A percentile compares a stretch with the other conserved stretches of the same genome.
phyloP scores from a whole-genome alignment of 1,284 basidiomycete genomes.

The Cutaneotrichosporon spelunceum region DNA sequence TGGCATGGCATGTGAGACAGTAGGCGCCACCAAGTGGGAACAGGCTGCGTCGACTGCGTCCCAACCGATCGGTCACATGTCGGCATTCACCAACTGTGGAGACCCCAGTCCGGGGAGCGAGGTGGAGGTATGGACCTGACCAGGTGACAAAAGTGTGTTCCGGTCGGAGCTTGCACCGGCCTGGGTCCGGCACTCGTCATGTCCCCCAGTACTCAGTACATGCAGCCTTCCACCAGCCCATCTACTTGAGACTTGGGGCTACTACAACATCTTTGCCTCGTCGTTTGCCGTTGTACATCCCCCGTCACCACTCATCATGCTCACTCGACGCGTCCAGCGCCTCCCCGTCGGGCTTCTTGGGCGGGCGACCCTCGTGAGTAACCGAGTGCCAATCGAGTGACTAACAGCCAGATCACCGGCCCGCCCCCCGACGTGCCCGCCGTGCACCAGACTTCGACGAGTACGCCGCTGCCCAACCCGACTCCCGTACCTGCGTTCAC shows the following conservation, averaged over 20 bases:
- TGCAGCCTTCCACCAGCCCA: background rate
- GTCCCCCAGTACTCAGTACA: background rate
- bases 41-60: background rate
- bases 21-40: background rate
- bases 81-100: background rate
- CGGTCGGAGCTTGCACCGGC: slow-evolving; percentile 12
- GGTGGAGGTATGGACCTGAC: background rate
- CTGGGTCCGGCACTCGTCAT: slow-evolving; percentile 6
- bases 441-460: slow-evolving; percentile 27
- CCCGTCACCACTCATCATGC: slow-evolving; percentile 18
- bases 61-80: background rate
- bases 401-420: slow-evolving; percentile 42
- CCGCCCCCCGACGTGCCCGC: slow-evolving; percentile 39
- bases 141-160: background rate
- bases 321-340: slow-evolving; percentile 18
- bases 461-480: slow-evolving; percentile 35
- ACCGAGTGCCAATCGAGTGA: background rate
- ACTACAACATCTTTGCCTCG: background rate
- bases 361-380: slow-evolving; percentile 12
- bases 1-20: too few relatives aligned
- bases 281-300: background rate
- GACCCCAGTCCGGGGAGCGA: background rate
- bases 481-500: slow-evolving; percentile 37
- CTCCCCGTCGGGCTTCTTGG: slow-evolving; percentile 5
- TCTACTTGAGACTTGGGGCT: background rate